phyloP scores from a whole-genome alignment of 495 filamentous ascomycete species.

The Annulohypoxylon moriforme region DNA sequence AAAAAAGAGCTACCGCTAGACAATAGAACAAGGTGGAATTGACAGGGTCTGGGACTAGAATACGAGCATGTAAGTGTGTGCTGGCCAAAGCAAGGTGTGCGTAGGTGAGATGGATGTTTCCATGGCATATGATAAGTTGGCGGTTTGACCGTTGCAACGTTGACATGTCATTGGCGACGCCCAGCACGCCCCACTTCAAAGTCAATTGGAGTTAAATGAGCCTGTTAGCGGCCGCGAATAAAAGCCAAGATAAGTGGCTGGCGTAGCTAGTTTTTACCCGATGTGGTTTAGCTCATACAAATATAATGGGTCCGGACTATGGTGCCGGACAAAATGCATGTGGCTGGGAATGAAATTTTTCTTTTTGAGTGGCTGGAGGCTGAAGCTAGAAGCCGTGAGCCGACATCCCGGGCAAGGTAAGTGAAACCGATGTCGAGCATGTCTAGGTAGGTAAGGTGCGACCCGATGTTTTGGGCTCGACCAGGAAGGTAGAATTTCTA shows the following conservation, averaged over 20 bases:
- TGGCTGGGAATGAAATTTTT: slow-evolving; percentile 22
- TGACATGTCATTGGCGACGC: slow-evolving; percentile 19
- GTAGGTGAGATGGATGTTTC: slow-evolving; percentile 29
- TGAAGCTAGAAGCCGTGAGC: slow-evolving; percentile 1
- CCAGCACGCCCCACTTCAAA: not conserved
- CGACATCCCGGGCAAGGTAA: not conserved
- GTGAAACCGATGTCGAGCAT: not conserved
- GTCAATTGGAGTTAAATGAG: slow-evolving; percentile 7
- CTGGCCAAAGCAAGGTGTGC: slow-evolving; percentile 32
- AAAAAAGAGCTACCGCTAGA: slow-evolving; percentile 14
- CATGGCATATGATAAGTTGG: slow-evolving; percentile 13
- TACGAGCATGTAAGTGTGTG: slow-evolving; percentile 32
- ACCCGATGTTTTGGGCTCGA: slow-evolving; percentile 21
- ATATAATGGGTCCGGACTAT: not conserved
- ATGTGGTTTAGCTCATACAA: not conserved
- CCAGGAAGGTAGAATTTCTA: slow-evolving; percentile 8
- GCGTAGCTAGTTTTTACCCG: not conserved
- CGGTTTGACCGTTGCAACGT: slow-evolving; percentile 8
- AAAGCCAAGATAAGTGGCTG: slow-evolving; percentile 31
- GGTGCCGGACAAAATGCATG: slow-evolving; percentile 18
- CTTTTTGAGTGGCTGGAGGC: slow-evolving; percentile 19
- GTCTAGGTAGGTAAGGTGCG: too few relatives aligned
- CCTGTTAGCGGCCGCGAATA: slow-evolving; percentile 29
- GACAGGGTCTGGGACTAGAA: slow-evolving; percentile 25
- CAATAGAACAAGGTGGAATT: slow-evolving; percentile 28